Percentiles rank a stretch among this genome's conserved stretches.
Evolutionary conservation across 306 rosid genomes (phyloP).

Genomic region (Pyrus communis): DNA sequence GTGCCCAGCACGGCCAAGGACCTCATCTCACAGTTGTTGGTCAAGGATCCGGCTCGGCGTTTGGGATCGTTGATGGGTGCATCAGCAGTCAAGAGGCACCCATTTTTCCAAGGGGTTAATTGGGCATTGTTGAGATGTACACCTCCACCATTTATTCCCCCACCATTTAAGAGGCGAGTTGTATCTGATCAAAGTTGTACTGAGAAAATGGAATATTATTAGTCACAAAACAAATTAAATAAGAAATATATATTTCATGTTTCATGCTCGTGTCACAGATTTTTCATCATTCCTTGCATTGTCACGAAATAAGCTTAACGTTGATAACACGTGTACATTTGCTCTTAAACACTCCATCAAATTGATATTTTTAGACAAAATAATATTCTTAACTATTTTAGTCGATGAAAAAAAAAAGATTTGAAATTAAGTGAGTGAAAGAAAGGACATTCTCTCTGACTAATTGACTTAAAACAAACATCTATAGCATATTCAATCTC

Average conservation of each 20-base stretch:
- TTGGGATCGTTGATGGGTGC: constrained; percentile 65
- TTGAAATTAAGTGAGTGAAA: too few species aligned
- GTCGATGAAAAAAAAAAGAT: too few species aligned
- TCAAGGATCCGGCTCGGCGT: constrained; percentile 59
- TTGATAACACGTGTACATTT: too few species aligned
- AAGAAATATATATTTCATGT: background rate
- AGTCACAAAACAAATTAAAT: constrained; percentile 3
- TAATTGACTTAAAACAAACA: too few species aligned
- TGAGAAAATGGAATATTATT: constrained; percentile 58
- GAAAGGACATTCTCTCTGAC: too few species aligned
- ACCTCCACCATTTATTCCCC: constrained; percentile 51
- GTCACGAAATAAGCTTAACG: too few species aligned
- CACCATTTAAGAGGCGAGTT: constrained; percentile 32
- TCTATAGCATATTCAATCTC: too few species aligned
- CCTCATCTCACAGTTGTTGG: constrained; percentile 47
- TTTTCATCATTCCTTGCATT: background rate
- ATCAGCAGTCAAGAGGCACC: constrained; percentile 47
- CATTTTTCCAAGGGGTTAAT: constrained; percentile 54
- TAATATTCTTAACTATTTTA: too few species aligned
- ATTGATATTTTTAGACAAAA: too few species aligned
- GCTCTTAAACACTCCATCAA: too few species aligned
- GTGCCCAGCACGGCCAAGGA: constrained; percentile 45
- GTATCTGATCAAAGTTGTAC: constrained; percentile 50
- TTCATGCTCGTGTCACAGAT: background rate
- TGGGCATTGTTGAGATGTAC: constrained; percentile 75